Evolutionary conservation across 2,329 filamentous ascomycete species (phyloP), one percentile per base, ranked within the genome.

Genomic region (Cladosporium halotolerans): DNA sequence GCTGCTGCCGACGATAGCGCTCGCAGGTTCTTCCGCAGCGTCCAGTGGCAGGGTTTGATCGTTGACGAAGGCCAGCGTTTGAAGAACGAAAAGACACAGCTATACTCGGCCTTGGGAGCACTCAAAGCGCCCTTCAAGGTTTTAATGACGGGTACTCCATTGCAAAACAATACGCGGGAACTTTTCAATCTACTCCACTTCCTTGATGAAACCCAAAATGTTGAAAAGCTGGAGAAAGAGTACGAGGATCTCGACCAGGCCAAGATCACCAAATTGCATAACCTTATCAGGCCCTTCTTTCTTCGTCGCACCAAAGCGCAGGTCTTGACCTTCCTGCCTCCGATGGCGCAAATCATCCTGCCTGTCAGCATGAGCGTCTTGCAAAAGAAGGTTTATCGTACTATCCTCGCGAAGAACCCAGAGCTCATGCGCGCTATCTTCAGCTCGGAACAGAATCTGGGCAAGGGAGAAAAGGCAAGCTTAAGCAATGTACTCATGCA

Each of bases 161-260:
- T 99, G 10, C 93, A 99, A 63, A 99, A 99, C 71, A 97, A 96
- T 67, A 88, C 89, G 60, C 81, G 90, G 44, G 93, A 99, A 68
- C 76, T 99, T 0, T 97, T 97, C 75, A 99, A 96, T 65, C 77
- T 99, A n/a, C 73, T 99, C 3, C 92, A 97, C 60, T 99, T 99
- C 68, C 79, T 96, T 41, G 90, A 99, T 64, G 79, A 83, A 6
- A 76, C 73, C 1, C 80, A 82, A 54, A 72, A 90, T 61, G 91
- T 93, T 0, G 81, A 81, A 33, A 72, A 79, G 16, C 74, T 97
- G 2, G 92, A 97, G 62, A 75, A 80, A 53, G 75, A 89, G 62
- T 97, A 89, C 64, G 76, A 76, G 4, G 82, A 87, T n/a, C 76
- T 97, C 46, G 90, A 88, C 8, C 84, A 86, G 45, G 86, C 95